These are phyloP conservation scores for Lachancea lanzarotensis DNA, from an alignment of 805 yeast genomes.

Conservation along the genomic window DNA sequence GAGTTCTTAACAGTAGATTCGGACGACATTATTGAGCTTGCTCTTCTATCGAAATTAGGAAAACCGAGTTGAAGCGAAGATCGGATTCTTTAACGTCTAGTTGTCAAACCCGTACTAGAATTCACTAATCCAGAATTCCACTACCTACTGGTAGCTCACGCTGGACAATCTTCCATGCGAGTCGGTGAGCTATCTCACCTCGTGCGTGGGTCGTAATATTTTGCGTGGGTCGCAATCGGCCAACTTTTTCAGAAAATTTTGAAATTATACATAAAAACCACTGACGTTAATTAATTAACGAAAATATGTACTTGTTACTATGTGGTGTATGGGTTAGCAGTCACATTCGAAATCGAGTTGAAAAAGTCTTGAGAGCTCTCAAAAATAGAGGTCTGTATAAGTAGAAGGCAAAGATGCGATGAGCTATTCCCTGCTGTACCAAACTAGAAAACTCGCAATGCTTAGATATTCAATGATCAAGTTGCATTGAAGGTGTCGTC, in stretches of 20 bases:
- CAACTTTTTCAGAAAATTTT: no score
- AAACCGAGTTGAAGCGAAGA: background rate
- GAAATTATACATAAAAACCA: no score
- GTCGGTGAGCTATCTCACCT: background rate
- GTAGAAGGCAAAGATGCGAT: no score
- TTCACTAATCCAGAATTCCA: constrained; percentile 1
- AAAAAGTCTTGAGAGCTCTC: no score
- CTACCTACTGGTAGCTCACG: background rate
- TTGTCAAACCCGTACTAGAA: background rate
- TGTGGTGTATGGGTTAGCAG: constrained; percentile 5
- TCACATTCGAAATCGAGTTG: no score
- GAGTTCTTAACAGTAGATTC: constrained; percentile 84
- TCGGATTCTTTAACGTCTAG: background rate
- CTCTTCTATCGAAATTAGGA: constrained; percentile 8
- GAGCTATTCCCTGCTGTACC: no score
- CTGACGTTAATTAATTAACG: no score
- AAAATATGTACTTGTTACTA: background rate
- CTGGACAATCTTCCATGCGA: background rate
- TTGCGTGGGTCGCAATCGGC: background rate
- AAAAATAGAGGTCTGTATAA: no score
- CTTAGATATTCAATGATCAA: no score
- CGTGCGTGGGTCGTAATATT: background rate
- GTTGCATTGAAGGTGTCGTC: no score
- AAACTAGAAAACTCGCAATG: no score
- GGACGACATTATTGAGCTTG: constrained; percentile 47